phyloP scores from a whole-genome alignment of 768 basidiomycete genomes.

The Dioszegia crocea region DNA sequence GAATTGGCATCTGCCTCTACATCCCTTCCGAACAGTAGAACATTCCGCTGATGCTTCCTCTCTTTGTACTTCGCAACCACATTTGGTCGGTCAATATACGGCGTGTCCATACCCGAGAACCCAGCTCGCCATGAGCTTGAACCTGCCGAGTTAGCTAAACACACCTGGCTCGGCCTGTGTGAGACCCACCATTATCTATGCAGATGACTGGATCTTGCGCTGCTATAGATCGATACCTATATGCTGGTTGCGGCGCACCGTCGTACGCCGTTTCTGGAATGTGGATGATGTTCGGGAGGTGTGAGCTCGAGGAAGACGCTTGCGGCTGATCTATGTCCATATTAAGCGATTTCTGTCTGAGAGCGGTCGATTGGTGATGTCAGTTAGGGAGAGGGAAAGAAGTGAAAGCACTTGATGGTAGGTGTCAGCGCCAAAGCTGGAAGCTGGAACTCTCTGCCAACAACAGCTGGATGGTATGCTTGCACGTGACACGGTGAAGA shows the following conservation, averaged over 20 bases:
- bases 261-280: constrained; percentile 21
- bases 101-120: constrained; percentile 62
- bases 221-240: constrained; percentile 25
- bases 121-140: constrained; percentile 77
- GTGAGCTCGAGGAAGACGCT: constrained; percentile 18
- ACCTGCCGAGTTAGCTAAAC: constrained; percentile 48
- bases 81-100: constrained; percentile 62
- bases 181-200: constrained; percentile 39
- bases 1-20: constrained; percentile 82
- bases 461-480: background rate
- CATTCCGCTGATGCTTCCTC: constrained; percentile 70
- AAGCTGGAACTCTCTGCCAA: too few relatives aligned
- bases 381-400: too few relatives aligned
- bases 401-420: too few relatives aligned
- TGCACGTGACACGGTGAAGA: background rate
- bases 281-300: constrained; percentile 15
- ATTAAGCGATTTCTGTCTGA: background rate
- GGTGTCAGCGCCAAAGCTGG: too few relatives aligned
- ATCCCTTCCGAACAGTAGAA: constrained; percentile 83
- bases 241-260: constrained; percentile 22
- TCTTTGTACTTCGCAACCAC: constrained; percentile 85
- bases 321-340: constrained; percentile 17
- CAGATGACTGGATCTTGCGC: constrained; percentile 34
- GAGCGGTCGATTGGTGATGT: too few relatives aligned
- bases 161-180: too few relatives aligned